Base-by-base conservation (phyloP, 208 protist genomes). In the Crithidia brevicula region DNA sequence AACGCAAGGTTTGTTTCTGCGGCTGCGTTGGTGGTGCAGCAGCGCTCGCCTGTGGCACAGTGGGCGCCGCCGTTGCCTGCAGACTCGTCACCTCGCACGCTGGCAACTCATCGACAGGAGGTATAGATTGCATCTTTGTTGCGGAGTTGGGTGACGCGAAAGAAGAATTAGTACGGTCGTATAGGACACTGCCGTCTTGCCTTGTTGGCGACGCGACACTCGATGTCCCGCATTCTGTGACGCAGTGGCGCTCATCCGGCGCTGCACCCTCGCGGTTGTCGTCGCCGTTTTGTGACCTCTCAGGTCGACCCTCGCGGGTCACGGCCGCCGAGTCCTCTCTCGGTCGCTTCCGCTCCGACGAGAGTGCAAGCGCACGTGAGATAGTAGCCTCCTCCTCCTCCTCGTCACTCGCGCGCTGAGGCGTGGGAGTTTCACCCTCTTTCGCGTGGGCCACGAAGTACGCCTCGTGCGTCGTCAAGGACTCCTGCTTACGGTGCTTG, bases 331-430 rank as follows among this genome's bases (percentile, higher is more conserved):
- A 50, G 6, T 75, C 69, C 47, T 75, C 69, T 42, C 69, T 53
- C 15, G 60, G 61, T 38, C 69, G 69, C 38, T 75, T 75, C 6
- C 69, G 69, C 28, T 68, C 69, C 10, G 53, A 69, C 7, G 54
- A 64, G 3, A 75, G 61, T 4, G 53, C 69, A 36, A 75, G 54
- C 2, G 69, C 61, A 18, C 69, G 69, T 5, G 69, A 62, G 36
- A 75, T 75, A 5, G 53, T 69, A 1, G 46, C 18, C 15, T 22
- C 60, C 13, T 66, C 63, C 16, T 64, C 28, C 34, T 69, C 62
- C 23, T 62, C 28, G 10, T 33, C 34, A 10, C 25, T 1, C 27
- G 33, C 33, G 3, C 25, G 42, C 10, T 33, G 52, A n/a, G 36
- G 46, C 4, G 4, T 23, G 2, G 61, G 69, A 31, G 60, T 59